Evolutionary conservation across 1,139 yeast species (phyloP), one percentile per base, ranked within the genome.

Genomic region (Fermentozyma sake): DNA sequence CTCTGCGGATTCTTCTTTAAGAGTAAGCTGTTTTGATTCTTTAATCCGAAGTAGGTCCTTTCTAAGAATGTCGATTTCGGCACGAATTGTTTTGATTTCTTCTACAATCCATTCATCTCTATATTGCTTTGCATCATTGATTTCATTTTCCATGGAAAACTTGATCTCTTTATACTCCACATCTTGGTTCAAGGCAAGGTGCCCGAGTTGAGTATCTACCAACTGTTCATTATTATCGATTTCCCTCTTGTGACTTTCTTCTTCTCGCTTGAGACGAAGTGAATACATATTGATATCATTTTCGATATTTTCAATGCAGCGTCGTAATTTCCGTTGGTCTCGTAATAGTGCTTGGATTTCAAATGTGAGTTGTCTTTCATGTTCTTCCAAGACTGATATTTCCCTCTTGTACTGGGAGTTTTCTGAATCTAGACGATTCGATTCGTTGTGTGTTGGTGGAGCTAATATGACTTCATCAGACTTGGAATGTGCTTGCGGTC

Each of bases 131-230:
- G 61, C 64, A 1, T 38, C 35, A 14, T 48, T 42, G 7, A 63
- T 35, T 32, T 64, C 65, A 24, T 54, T 44, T 18, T 49, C 42
- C 30, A 65, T 40, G 28, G 59, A 56, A 33, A 51, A 57, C 26
- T 52, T 53, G 18, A 58, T 35, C 22, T 61, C 63, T 15, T 55
- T 55, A 34, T 44, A 55, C 26, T 61, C 56, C 14, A 45, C 42
- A 9, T 44, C 40, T 11, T 58, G 42, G 20, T 52, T 45, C 11
- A 41, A 27, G 13, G 27, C 24, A 7, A 39, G 30, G 14, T 42
- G 42, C 13, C 34, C 34, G 4, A 42, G 19, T 13, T 39, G 41
- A 7, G 39, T 27, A 12, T 27, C 24, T n/a, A 39, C 23, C 35
- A 41, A 26, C 18, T 39, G 35, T 18, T 41, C 41, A 23, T 30